Evolutionary conservation across 305 asterid species (phyloP).

Genomic region (Plantago lanceolata): DNA sequence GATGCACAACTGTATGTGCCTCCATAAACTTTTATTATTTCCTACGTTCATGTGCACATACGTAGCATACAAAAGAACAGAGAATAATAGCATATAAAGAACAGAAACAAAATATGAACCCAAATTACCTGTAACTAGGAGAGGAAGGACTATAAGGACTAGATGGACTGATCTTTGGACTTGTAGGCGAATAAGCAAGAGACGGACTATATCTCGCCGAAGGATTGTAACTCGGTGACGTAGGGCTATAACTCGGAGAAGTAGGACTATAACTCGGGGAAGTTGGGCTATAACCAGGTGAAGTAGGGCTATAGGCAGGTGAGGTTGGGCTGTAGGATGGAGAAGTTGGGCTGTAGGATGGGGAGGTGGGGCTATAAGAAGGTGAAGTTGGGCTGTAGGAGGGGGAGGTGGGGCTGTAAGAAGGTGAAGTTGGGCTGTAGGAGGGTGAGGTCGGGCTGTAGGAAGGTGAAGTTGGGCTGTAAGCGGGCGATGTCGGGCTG

Average conservation of each 20-base stretch:
- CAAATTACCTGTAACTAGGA: slow-evolving; percentile 81
- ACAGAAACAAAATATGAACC: not conserved
- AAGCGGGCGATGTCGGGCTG: slow-evolving; percentile 63
- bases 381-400: slow-evolving; percentile 81
- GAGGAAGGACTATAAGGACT: slow-evolving; percentile 95
- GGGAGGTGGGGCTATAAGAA: slow-evolving; percentile 73
- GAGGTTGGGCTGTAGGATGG: slow-evolving; percentile 78
- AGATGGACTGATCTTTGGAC: slow-evolving; percentile 75
- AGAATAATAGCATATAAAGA: slow-evolving; percentile 15
- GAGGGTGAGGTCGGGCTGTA: slow-evolving; percentile 85
- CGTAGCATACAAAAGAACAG: slow-evolving; percentile 7
- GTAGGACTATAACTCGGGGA: slow-evolving; percentile 81
- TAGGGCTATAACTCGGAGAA: slow-evolving; percentile 85
- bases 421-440: slow-evolving; percentile 75
- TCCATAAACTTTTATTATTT: not conserved
- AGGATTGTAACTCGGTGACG: slow-evolving; percentile 83
- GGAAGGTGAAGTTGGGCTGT: slow-evolving; percentile 74
- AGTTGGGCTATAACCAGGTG: slow-evolving; percentile 70
- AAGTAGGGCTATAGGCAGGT: slow-evolving; percentile 72
- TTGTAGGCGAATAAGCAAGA: slow-evolving; percentile 83
- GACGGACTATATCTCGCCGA: slow-evolving; percentile 86
- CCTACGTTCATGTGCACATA: not conserved
- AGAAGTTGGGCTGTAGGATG: slow-evolving; percentile 75
- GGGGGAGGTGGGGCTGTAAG: slow-evolving; percentile 72
- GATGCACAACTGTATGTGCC: not conserved